phyloP scores from a whole-genome alignment of 2,329 filamentous ascomycete genomes.

The Pseudogymnoascus sp. region DNA sequence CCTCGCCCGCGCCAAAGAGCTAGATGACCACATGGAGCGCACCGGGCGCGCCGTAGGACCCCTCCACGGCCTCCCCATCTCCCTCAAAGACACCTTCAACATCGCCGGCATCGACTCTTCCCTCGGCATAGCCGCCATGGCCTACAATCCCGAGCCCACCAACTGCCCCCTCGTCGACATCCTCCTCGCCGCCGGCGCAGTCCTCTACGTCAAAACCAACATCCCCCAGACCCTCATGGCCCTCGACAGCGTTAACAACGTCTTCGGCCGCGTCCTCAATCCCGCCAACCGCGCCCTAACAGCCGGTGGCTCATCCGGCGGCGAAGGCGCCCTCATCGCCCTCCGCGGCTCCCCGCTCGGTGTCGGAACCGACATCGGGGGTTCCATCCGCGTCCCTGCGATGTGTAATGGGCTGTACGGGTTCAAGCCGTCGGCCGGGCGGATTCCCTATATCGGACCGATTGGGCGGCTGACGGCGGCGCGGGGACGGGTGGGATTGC shows the following conservation, averaged over 20 bases:
- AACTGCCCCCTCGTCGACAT: constrained; percentile 52
- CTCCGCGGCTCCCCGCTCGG: constrained; percentile 47
- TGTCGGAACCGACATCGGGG: constrained; percentile 54
- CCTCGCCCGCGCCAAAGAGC: constrained; percentile 33
- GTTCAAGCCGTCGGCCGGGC: constrained; percentile 38
- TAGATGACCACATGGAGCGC: constrained; percentile 37
- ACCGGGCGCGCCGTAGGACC: constrained; percentile 43
- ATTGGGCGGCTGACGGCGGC: constrained; percentile 42
- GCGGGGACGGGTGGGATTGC: constrained; percentile 40
- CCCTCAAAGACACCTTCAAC: constrained; percentile 55
- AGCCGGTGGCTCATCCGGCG: constrained; percentile 55
- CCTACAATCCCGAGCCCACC: constrained; percentile 41
- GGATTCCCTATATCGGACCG: constrained; percentile 35
- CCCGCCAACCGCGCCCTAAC: constrained; percentile 51
- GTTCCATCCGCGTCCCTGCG: constrained; percentile 35
- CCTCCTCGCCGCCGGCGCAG: constrained; percentile 51
- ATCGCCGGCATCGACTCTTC: constrained; percentile 43
- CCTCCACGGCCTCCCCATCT: constrained; percentile 52
- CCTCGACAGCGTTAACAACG: constrained; percentile 51
- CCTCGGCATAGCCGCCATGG: constrained; percentile 48
- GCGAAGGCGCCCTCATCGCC: constrained; percentile 52
- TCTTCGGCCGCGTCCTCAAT: constrained; percentile 55
- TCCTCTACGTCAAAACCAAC: constrained; percentile 65
- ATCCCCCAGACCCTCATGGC: constrained; percentile 50
- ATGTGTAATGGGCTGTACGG: constrained; percentile 45